Evolutionary conservation across 768 basidiomycete species (phyloP).

Genomic region (Phanerochaete carnosa): DNA sequence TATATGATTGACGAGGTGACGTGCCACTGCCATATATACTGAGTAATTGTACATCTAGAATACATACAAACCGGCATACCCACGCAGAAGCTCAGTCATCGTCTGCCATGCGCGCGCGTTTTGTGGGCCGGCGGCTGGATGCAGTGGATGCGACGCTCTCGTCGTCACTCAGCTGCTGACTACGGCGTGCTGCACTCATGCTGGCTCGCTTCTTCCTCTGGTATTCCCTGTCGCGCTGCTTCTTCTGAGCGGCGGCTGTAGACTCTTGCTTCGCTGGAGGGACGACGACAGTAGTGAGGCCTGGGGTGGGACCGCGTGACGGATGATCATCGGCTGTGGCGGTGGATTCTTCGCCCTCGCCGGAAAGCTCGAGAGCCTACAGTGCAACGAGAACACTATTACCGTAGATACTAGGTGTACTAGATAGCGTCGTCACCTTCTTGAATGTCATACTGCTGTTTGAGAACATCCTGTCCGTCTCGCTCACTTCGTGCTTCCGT

Average conservation of each 20-base stretch:
- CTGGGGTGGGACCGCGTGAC: slow-evolving; percentile 64
- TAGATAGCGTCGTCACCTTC: slow-evolving; percentile 44
- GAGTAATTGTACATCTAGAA: slow-evolving; percentile 4
- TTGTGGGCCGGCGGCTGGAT: slow-evolving; percentile 49
- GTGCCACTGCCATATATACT: slow-evolving; percentile 1
- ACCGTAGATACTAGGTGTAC: background rate
- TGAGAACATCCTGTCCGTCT: slow-evolving; percentile 78
- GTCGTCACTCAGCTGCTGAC: slow-evolving; percentile 53
- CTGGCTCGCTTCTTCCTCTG: slow-evolving; percentile 72
- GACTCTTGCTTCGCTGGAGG: slow-evolving; percentile 70
- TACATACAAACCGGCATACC: background rate
- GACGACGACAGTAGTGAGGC: slow-evolving; percentile 72
- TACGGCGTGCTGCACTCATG: slow-evolving; percentile 47
- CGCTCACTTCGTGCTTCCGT: slow-evolving; percentile 72
- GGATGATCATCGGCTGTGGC: slow-evolving; percentile 61
- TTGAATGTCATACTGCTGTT: slow-evolving; percentile 74
- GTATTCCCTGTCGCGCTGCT: slow-evolving; percentile 76
- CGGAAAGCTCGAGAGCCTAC: slow-evolving; percentile 73
- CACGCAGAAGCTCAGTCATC: slow-evolving; percentile 46
- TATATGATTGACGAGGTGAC: slow-evolving; percentile 23
- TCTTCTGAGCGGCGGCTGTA: slow-evolving; percentile 71
- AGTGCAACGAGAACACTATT: slow-evolving; percentile 7
- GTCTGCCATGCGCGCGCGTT: slow-evolving; percentile 63
- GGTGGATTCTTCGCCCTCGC: slow-evolving; percentile 61
- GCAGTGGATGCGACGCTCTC: slow-evolving; percentile 47